Evolutionary conservation across 805 yeast genomes (phyloP).

Genomic region (Yamadazyma kitorensis): DNA sequence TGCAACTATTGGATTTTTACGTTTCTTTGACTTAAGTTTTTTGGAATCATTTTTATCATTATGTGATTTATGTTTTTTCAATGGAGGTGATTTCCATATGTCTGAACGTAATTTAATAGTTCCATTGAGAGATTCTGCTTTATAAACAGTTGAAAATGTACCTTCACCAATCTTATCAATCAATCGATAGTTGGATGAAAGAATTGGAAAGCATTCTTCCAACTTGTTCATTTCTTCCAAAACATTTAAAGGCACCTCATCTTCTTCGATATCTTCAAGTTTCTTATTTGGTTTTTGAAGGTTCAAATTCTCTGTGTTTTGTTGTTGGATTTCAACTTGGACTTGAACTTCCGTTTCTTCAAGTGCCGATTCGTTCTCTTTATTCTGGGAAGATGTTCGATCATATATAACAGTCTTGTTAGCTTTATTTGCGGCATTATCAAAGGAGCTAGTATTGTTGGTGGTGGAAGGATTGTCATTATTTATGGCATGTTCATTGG

Average conservation of each 20-base stretch:
- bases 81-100: slow-evolving; percentile 46
- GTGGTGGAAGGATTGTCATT: no score
- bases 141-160: slow-evolving; percentile 60
- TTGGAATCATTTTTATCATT: slow-evolving; percentile 14
- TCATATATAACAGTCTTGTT: no score
- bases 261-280: slow-evolving; percentile 28
- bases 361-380: no score
- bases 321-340: slow-evolving; percentile 3
- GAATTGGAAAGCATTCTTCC: slow-evolving; percentile 51
- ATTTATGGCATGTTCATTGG: no score
- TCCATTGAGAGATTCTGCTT: slow-evolving; percentile 53
- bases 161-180: slow-evolving; percentile 67
- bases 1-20: slow-evolving; percentile 63
- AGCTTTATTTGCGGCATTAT: no score
- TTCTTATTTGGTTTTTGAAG: background rate
- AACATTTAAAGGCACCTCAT: slow-evolving; percentile 51
- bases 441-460: no score
- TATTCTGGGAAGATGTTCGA: no score
- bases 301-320: background rate
- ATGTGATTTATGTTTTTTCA: slow-evolving; percentile 19
- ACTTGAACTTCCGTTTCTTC: no score
- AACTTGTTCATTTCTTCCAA: slow-evolving; percentile 57
- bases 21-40: slow-evolving; percentile 14
- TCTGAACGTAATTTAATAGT: slow-evolving; percentile 36
- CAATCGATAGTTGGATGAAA: slow-evolving; percentile 47